Base-by-base conservation (phyloP, 257 asterid species). In the Verbena officinalis region DNA sequence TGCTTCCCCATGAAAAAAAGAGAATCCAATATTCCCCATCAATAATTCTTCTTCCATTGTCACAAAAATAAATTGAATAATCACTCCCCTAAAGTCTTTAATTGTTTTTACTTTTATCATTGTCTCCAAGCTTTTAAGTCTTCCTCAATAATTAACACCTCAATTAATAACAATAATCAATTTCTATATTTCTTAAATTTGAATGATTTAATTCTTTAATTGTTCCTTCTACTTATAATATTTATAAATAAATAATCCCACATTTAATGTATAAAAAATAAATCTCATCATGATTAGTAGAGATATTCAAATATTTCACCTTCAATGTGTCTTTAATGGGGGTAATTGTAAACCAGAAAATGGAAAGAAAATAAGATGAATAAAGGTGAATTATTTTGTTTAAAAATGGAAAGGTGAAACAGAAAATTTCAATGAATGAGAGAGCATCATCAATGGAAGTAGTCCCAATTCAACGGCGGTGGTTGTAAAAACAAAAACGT, bases 1-100 rank as follows among this genome's bases (percentile, higher is more conserved):
- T 59, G 74, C 38, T 36, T 69, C 38, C 74, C 50, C 74, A 40
- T 69, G 55, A 69, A 22, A 44, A 51, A 55, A 45, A 59, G 40
- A 49, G 22, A 31, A 49, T 59, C 69, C 60, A 34, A 64, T n/a
- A n/a, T n/a, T 38, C 46, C 22, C 55, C 54, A 60, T 62, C 15
- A 40, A 45, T 19, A 6, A 53, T 39, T 66, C 31, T 52, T 14
- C 17, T 21, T 31, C 36, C 1, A 19, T 19, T 5, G 4, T 2
- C 9, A 53, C 7, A 53, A 53, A n/a, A 53, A 23, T 15, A 52
- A 52, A 52, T 39, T 13, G 51, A 13, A 40, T 43, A 1, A 12
- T 60, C 39, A 44, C 44, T 44, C 10, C 7, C 15, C 44, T 23
- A 44, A 24, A 44, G 8, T 59, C 38, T 12, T 39, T 46, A 17